Evolutionary conservation across 2,329 filamentous ascomycete genomes (phyloP).

Genomic region (Cercospora citrullina): DNA sequence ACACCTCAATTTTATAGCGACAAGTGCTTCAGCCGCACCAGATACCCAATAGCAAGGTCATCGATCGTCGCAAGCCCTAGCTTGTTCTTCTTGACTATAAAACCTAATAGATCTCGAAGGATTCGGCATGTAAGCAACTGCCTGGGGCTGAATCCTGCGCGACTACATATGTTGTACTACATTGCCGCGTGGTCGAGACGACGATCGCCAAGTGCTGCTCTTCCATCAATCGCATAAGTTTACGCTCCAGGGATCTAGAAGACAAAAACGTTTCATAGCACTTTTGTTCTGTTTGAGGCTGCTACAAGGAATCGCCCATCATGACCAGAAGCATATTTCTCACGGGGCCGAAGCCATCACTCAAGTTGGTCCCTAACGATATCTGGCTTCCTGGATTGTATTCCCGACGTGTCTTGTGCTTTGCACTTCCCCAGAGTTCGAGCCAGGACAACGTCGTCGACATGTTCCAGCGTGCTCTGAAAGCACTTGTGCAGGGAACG

Average conservation of each 20-base stretch:
- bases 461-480: slow-evolving; percentile 18
- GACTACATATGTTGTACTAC: background rate
- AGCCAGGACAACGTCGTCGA: slow-evolving; percentile 23
- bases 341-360: slow-evolving; percentile 21
- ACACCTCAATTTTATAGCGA: background rate
- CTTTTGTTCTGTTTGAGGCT: background rate
- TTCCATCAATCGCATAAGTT: background rate
- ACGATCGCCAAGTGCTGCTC: background rate
- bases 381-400: slow-evolving; percentile 28
- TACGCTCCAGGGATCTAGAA: background rate
- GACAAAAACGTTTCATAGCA: background rate
- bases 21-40: background rate
- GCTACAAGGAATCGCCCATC: background rate
- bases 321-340: slow-evolving; percentile 23
- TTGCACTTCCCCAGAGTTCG: slow-evolving; percentile 19
- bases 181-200: background rate
- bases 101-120: background rate
- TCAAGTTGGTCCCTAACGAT: slow-evolving; percentile 26
- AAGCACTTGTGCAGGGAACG: slow-evolving; percentile 28
- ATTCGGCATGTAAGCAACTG: background rate
- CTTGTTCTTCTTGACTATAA: background rate
- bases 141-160: background rate
- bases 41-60: background rate
- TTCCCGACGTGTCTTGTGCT: slow-evolving; percentile 25
- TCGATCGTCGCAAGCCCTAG: background rate